Base-by-base conservation (phyloP, 202 grass and related monocot species). In the Zizania palustris region DNA sequence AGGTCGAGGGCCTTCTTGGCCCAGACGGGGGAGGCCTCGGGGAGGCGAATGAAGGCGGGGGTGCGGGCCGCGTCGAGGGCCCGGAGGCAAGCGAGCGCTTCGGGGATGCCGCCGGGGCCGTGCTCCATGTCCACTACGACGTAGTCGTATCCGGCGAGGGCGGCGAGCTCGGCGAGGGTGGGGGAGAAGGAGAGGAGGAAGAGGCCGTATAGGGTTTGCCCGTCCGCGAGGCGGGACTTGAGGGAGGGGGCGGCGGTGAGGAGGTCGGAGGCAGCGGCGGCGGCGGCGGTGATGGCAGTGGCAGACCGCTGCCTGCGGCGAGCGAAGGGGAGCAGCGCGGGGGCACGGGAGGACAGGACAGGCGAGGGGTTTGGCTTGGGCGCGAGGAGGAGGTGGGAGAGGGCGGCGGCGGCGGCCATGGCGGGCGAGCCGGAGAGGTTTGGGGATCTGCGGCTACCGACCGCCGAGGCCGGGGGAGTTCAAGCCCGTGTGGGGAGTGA, bases 1-100 rank as follows among this genome's bases (percentile, higher is more conserved):
- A 98, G 85, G 86, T 98, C 91, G 72, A 98, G 83, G 46, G 83
- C 91, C 82, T 98, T 98, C 87, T 98, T 98, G n/a, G 95, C 85
- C 95, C 91, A 98, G 28, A 84, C 66, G 20, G 89, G 73, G 79
- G 80, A 85, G 6, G 76, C 64, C 76, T 94, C 95, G 1, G 87
- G 89, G 39, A 98, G 74, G 67, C 95, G 91, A 63, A 98, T 65
- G 22, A 98, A 57, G 48, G 91, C 89, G 0, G 95, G 84, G 33
- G 91, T 94, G 37, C 72, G 75, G 18, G 87, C 59, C 18, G 91
- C 91, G 35, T 90, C 94, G 55, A 97, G 95, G 20, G 91, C 91
- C 39, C 95, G 77, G 57, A 98, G 89, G 80, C 91, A 97, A 21
- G 89, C 68, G 18, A 98, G 84, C 6, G 95, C 87, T 28, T 98